A percentile compares a stretch with the other conserved stretches of the same genome.
Evolutionary conservation across 2,329 filamentous ascomycete species (phyloP).

Genomic region (Trichoderma asperellum): DNA sequence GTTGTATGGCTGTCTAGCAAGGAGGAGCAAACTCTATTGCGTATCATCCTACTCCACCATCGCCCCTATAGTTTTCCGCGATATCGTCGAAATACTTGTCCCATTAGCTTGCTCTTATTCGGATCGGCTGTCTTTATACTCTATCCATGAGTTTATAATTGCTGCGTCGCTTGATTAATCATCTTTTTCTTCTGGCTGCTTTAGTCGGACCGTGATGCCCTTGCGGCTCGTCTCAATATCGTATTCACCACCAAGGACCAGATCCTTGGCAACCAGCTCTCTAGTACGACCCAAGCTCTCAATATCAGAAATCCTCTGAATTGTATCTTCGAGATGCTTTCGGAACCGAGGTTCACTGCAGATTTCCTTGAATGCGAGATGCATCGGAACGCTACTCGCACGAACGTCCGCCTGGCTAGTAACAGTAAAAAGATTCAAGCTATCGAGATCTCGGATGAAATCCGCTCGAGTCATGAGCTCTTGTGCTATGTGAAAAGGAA

Average conservation of each 20-base stretch:
- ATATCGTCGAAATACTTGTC: not conserved
- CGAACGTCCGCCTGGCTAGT: slow-evolving; percentile 84
- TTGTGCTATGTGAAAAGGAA: slow-evolving; percentile 80
- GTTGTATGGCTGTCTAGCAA: not conserved
- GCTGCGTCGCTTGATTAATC: slow-evolving; percentile 4
- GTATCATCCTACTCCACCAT: not conserved
- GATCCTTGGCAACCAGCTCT: slow-evolving; percentile 92
- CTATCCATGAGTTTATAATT: not conserved
- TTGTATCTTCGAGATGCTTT: slow-evolving; percentile 77
- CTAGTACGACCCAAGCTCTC: slow-evolving; percentile 92
- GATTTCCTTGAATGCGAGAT: slow-evolving; percentile 85
- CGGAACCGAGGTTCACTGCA: slow-evolving; percentile 78
- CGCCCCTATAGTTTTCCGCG: not conserved
- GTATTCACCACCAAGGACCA: slow-evolving; percentile 84
- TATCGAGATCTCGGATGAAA: slow-evolving; percentile 91
- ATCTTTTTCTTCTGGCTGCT: slow-evolving; percentile 46
- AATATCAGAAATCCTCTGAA: slow-evolving; percentile 87
- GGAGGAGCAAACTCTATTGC: not conserved
- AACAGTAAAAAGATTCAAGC: slow-evolving; percentile 93
- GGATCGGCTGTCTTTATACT: not conserved
- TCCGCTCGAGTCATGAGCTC: slow-evolving; percentile 95
- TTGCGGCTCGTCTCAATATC: slow-evolving; percentile 55
- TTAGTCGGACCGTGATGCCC: slow-evolving; percentile 49
- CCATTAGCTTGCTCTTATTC: not conserved
- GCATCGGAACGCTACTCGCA: slow-evolving; percentile 95